These are phyloP conservation scores for Starmerella potacharoeniae DNA, from an alignment of 805 yeast species.

Conservation along the genomic window DNA sequence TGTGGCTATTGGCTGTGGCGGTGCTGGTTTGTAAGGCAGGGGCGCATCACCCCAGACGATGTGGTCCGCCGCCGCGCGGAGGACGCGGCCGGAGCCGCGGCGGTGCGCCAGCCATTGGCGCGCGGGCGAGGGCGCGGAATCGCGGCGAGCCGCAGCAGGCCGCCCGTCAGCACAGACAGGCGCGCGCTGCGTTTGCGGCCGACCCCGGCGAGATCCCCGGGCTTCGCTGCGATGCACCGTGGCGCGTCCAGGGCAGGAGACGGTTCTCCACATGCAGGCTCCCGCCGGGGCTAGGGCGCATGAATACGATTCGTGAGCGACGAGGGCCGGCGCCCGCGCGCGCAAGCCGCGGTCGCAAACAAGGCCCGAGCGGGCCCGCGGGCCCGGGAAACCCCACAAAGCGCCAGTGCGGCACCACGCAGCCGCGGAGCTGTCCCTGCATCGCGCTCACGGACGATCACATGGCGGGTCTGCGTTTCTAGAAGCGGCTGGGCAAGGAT, in stretches of 20 bases:
- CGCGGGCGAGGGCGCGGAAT: too few relatives aligned
- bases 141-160: too few relatives aligned
- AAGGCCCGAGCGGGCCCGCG: neutral
- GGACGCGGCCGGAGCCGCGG: too few relatives aligned
- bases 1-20: neutral
- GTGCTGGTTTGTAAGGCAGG: neutral
- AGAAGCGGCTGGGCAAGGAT: neutral
- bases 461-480: neutral
- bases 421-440: neutral
- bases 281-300: neutral
- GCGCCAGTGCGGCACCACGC: neutral
- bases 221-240: neutral
- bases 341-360: neutral
- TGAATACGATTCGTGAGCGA: conserved; percentile 1
- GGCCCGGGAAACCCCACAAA: too few relatives aligned
- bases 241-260: neutral
- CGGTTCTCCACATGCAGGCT: neutral
- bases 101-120: too few relatives aligned
- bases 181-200: too few relatives aligned
- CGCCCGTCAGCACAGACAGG: too few relatives aligned
- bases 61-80: too few relatives aligned
- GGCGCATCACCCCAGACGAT: neutral
- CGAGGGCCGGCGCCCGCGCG: neutral
- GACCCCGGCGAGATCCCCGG: too few relatives aligned
- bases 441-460: neutral